These are phyloP conservation scores for Apiospora saccharicola DNA, from an alignment of 2,329 filamentous ascomycete species.

Conservation along the genomic window DNA sequence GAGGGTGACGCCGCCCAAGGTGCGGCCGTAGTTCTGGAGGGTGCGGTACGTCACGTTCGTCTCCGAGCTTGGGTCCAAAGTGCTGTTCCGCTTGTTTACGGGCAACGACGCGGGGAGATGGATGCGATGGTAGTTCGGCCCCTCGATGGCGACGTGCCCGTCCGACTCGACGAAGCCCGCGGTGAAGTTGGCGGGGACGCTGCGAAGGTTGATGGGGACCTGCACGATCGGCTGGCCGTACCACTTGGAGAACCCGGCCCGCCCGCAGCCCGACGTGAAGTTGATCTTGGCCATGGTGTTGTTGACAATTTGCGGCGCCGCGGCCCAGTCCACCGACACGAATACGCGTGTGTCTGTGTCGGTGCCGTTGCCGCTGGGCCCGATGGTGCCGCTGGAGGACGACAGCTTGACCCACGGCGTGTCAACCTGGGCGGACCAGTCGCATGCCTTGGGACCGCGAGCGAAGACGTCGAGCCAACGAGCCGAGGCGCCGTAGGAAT, in stretches of 20 bases:
- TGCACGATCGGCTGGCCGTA: constrained; percentile 54
- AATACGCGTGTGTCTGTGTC: constrained; percentile 63
- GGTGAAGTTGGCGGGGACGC: constrained; percentile 58
- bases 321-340: constrained; percentile 64
- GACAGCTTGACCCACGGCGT: constrained; percentile 61
- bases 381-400: constrained; percentile 57
- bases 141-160: constrained; percentile 62
- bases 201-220: constrained; percentile 60
- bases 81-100: constrained; percentile 22
- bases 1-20: constrained; percentile 63
- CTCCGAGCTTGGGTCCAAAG: constrained; percentile 24
- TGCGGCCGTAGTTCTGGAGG: constrained; percentile 64
- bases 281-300: constrained; percentile 59
- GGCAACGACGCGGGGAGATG: constrained; percentile 32
- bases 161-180: constrained; percentile 70
- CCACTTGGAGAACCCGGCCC: constrained; percentile 40
- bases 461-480: constrained; percentile 72
- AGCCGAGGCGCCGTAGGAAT: constrained; percentile 61
- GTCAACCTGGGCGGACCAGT: constrained; percentile 58
- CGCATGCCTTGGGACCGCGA: constrained; percentile 60
- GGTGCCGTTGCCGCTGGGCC: constrained; percentile 50
- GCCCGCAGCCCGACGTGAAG: constrained; percentile 48
- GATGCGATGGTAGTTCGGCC: constrained; percentile 57
- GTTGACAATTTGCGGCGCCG: constrained; percentile 44
- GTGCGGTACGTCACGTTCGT: constrained; percentile 56